Conservation (phyloP, 108 stramenopile species). For the Seminavis robusta region DNA sequence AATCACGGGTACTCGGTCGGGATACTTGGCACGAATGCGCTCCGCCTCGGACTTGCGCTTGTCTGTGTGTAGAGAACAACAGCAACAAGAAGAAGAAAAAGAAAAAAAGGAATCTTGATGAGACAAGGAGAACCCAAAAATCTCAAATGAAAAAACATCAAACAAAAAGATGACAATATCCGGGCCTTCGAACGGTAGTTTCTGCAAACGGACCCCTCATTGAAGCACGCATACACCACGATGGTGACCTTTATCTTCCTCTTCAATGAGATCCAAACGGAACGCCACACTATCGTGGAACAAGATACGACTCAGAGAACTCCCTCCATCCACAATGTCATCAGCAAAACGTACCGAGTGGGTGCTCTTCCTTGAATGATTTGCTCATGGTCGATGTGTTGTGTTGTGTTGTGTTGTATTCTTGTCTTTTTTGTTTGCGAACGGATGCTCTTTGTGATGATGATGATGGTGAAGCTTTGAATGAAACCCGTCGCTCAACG, state of each 20-base stretch:
- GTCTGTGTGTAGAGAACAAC: conserved; percentile 31
- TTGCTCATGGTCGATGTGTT: conserved; percentile 86
- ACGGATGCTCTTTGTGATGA: no score
- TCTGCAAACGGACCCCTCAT: not conserved
- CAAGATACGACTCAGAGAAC: not conserved
- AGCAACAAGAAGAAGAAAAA: not conserved
- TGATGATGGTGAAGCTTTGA: no score
- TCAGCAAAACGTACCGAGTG: conserved; percentile 59
- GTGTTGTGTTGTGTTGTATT: no score
- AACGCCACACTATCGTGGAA: not conserved
- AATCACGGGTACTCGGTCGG: conserved; percentile 98
- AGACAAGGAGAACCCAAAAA: not conserved
- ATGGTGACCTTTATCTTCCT: not conserved
- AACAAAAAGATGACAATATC: not conserved
- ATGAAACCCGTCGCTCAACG: no score
- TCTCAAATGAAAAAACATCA: not conserved
- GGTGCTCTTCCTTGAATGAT: conserved; percentile 86
- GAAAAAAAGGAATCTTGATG: not conserved
- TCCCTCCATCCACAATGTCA: not conserved
- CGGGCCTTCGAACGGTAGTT: not conserved
- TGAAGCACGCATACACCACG: not conserved
- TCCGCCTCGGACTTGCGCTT: conserved; percentile 89
- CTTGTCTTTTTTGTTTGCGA: no score
- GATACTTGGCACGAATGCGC: conserved; percentile 94
- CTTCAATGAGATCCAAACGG: not conserved